Evolutionary conservation across 257 asterid species (phyloP), one percentile per base, ranked within the genome.

Genomic region (Scutellaria galericulata): DNA sequence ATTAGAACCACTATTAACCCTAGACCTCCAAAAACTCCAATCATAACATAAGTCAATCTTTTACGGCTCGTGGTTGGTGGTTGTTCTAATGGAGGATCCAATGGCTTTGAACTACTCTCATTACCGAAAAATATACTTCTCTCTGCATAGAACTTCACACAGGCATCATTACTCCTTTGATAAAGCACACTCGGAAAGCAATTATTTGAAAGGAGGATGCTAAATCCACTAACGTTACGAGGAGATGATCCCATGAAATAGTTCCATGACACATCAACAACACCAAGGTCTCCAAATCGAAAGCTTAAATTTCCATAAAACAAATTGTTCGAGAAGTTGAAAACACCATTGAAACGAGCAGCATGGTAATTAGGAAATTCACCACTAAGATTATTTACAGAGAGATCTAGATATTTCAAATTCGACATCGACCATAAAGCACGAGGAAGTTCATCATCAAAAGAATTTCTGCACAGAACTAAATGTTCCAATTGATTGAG

Each of bases 301-400:
- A 54, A 44, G 9, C 60, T 70, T 5, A 89, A 59, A 68, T 81
- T 84, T 66, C 97, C 96, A 61, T 75, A 91, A 41, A 91, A 88
- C 20, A 22, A 72, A 83, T 91, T 91, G 74, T 67, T 31, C 1
- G 96, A 89, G 55, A 91, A 80, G 75, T 91, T 91, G 84, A 87
- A 82, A 20, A 75, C 64, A 7, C 76, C 78, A 68, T 68, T 79
- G 61, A 71, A 69, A 58, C 57, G 70, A 27, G 61, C 20, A 60
- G 70, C 15, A 20, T 45, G 0, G 5, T 31, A 3, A 53, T 48
- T 74, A 12, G 88, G 86, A 3, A 87, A 41, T 31, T 22, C 45
- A 67, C 96, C 91, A 2, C 91, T 80, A 80, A 91, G 84, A 51
- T 79, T 82, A 79, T 91, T 91, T 58, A 75, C 59, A 13, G 96